Base-by-base conservation (phyloP, 306 rosid genomes). In the Gillenia trifoliata region DNA sequence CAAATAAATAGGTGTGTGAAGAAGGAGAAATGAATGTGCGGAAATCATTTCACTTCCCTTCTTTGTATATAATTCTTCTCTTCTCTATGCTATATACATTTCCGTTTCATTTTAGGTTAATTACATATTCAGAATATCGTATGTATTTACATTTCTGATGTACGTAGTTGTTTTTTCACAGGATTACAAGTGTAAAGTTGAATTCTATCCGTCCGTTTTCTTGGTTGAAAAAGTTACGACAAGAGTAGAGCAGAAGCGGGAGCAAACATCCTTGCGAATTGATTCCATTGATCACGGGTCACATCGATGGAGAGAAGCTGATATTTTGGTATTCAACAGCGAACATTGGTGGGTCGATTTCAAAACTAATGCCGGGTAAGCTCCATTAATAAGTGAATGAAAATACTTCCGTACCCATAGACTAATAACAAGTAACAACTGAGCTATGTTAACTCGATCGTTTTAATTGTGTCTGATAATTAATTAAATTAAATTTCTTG, bases 321-420 rank as follows among this genome's bases (percentile, higher is more conserved):
- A 91, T 86, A 72, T 91, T 82, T 80, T 94, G 90, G 80, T 94
- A 76, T 91, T 94, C 82, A 94, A 94, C 78, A 87, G 96, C 54
- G 98, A 94, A 41, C 97, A 94, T 88, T 94, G 98, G 98, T 94
- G 98, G 98, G 86, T 97, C 26, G 97, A 94, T 86, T 83, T 74
- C 86, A 94, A 94, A 82, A 94, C 97, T 63, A 82, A 94, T 85
- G 83, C 97, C 8, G 97, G 98, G 98, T 94, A 64, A 85, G 94
- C 75, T 66, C 68, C 70, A 11, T 70, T 68, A 30, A 57, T 57
- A 57, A 2, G 11, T 55, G 5, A 7, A n/a, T 38, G 41, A 30
- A 30, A 71, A 72, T 49, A 55, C 25, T 29, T 23, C n/a, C n/a
- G 19, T 38, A 11, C 40, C 40, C 40, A 36, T n/a, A n/a, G n/a